Evolutionary conservation across 169 alveolate genomes (phyloP), one percentile per base, ranked within the genome.

Genomic region (Plasmodium malariae): DNA sequence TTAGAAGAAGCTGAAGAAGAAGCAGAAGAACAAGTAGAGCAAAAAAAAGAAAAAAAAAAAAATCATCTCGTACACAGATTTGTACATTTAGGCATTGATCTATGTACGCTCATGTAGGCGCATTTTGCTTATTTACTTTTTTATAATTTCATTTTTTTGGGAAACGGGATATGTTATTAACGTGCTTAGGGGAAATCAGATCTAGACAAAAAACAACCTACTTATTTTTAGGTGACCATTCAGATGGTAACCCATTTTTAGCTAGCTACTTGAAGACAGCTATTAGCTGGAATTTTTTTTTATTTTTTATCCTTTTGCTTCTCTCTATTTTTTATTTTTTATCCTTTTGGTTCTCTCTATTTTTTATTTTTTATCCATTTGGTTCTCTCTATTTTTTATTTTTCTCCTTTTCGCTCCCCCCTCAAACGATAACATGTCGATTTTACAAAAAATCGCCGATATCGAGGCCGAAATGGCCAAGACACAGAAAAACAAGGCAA

Each of bases 401-500:
- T 71, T 28, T 51, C 5, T 6, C 5, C 51, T 71, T 71, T 71
- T n/a, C 0, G 21, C 3, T 57, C 67, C n/a, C n/a, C n/a, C n/a
- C n/a, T n/a, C n/a, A n/a, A n/a, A n/a, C n/a, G n/a, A n/a, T n/a
- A 94, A 93, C 74, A 97, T 96, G 98, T 94, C 98, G 87, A 93
- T 95, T 24, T 92, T 94, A 54, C 97, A 97, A 88, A 97, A 97
- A 93, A 97, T 98, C 17, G 98, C 98, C 43, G 99, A 98, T 90
- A 96, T 98, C 43, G 99, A 98, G 97, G 98, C 96, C 91, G 99
- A 99, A 89, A 98, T 99, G 98, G 99, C 98, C 89, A 95, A 99
- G 86, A 99, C 99, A 76, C 99, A 99, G 92, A 98, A 98, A 94
- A 99, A 99, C 93, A 99, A 99, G 92, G 99, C 99, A 60, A 99